Evolutionary conservation across 2,329 filamentous ascomycete genomes (phyloP).

Genomic region (Venturia nashicola): DNA sequence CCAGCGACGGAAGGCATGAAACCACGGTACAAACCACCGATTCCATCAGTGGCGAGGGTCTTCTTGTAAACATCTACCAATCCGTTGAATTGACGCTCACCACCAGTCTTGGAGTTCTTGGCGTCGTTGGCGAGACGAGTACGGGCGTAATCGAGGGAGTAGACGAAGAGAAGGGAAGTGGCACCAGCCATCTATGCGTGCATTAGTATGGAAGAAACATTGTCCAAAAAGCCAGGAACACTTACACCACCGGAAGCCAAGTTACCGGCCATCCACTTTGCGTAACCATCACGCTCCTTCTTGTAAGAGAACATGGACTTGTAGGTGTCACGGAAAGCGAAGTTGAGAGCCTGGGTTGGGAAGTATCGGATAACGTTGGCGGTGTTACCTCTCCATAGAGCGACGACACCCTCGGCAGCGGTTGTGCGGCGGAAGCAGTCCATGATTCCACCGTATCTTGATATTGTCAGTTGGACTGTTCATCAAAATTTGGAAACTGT

Average conservation of each 20-base stretch:
- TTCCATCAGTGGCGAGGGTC: conserved; percentile 96
- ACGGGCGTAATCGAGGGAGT: conserved; percentile 99
- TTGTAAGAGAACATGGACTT: conserved; percentile 99
- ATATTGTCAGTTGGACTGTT: neutral
- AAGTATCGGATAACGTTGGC: conserved; percentile 99
- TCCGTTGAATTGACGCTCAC: conserved; percentile 99
- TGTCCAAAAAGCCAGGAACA: conserved; percentile 18
- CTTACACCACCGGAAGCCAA: conserved; percentile 98
- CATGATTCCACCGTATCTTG: conserved; percentile 65
- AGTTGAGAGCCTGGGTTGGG: conserved; percentile 99
- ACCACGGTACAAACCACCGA: conserved; percentile 99
- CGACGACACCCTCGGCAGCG: conserved; percentile 82
- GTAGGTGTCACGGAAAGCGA: conserved; percentile 99
- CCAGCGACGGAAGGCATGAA: conserved; percentile 98
- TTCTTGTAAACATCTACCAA: conserved; percentile 99
- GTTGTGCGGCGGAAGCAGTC: conserved; percentile 95
- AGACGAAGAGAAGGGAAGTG: conserved; percentile 99
- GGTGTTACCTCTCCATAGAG: conserved; percentile 99
- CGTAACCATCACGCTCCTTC: conserved; percentile 98
- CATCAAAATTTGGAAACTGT: neutral
- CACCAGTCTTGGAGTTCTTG: conserved; percentile 94
- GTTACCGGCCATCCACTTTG: conserved; percentile 99
- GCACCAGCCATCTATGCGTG: conserved; percentile 73
- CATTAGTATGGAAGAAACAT: conserved; percentile 10
- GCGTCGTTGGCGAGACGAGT: conserved; percentile 99